Conservation (phyloP, 805 yeast species). For the Myxozyma neglecta region DNA sequence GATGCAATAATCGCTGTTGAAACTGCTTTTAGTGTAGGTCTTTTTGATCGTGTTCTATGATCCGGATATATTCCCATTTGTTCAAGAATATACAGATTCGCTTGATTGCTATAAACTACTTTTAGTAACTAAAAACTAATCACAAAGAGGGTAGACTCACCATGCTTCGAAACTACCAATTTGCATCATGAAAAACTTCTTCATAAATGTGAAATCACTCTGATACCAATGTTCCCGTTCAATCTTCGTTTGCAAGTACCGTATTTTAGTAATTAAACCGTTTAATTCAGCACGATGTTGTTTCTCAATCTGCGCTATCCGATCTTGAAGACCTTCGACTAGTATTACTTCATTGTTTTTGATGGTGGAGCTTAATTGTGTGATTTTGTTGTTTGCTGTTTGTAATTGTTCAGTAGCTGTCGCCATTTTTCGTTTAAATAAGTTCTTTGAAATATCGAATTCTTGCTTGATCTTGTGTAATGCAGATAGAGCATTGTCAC, state of each 20-base stretch:
- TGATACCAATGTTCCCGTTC: conserved; percentile 32
- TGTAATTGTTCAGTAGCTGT: conserved; percentile 1
- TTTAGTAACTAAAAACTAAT: neutral
- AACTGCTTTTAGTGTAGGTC: conserved; percentile 34
- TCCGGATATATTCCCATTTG: conserved; percentile 38
- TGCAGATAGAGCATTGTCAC: neutral
- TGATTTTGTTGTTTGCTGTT: neutral
- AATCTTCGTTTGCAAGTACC: conserved; percentile 30
- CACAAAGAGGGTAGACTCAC: conserved; percentile 5
- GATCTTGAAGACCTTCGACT: neutral
- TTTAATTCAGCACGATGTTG: conserved; percentile 22
- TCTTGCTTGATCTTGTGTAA: neutral
- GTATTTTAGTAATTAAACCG: conserved; percentile 31
- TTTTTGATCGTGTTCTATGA: conserved; percentile 13
- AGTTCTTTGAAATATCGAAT: conserved; percentile 9
- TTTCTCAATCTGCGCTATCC: neutral
- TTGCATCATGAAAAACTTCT: conserved; percentile 37
- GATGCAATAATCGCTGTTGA: conserved; percentile 38
- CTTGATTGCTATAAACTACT: conserved; percentile 28
- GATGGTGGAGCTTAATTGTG: neutral
- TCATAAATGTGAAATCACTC: conserved; percentile 40
- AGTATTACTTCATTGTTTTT: neutral
- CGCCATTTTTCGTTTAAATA: conserved; percentile 8
- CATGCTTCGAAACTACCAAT: conserved; percentile 38
- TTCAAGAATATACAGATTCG: conserved; percentile 37